Base-by-base conservation (phyloP, 352 stramenopile genomes). In the Thalassiosira allenii region DNA sequence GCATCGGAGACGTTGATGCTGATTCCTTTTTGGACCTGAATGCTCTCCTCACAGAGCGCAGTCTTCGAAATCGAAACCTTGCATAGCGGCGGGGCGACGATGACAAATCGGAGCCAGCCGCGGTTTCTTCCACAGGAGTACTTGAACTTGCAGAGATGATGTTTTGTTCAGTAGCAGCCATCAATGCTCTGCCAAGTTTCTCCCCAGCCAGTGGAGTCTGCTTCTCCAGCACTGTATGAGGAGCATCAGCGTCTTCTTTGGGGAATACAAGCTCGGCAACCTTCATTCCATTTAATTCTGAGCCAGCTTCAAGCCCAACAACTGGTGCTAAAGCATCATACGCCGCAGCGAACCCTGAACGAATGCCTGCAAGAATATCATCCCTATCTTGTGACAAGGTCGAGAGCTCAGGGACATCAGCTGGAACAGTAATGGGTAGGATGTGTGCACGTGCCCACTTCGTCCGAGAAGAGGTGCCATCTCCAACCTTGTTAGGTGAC, bases 321-420 rank as follows among this genome's bases (percentile, higher is more conserved):
- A 83, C 70, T 20, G 84, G 84, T 43, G 84, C 79, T 44, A 93
- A 67, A 20, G 79, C 56, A 81, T 93, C 82, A 77, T 88, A 93
- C 4, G 88, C 88, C 11, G 86, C 77, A 51, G 82, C 78, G 83
- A 86, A 93, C 20, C 88, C 88, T 27, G 71, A 74, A 41, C 79
- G 75, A 2, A 93, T 85, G 33, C 81, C 88, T 65, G 83, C 57
- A 43, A 92, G 59, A n/a, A 93, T 85, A 3, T 82, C 74, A 32
- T 88, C 71, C 33, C 84, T 86, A 54, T 89, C 77, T 73, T 92
- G 83, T 62, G 81, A 82, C 17, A 92, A 58, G 0, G 76, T 79
- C 11, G 66, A 52, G 30, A 93, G 54, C 67, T 92, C 86, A 52
- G 84, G 69, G 29, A 79, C 72, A 53, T 83, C 81, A 34, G 69